phyloP scores from a whole-genome alignment of 2,329 filamentous ascomycete species.

The Trichoderma brevicompactum region DNA sequence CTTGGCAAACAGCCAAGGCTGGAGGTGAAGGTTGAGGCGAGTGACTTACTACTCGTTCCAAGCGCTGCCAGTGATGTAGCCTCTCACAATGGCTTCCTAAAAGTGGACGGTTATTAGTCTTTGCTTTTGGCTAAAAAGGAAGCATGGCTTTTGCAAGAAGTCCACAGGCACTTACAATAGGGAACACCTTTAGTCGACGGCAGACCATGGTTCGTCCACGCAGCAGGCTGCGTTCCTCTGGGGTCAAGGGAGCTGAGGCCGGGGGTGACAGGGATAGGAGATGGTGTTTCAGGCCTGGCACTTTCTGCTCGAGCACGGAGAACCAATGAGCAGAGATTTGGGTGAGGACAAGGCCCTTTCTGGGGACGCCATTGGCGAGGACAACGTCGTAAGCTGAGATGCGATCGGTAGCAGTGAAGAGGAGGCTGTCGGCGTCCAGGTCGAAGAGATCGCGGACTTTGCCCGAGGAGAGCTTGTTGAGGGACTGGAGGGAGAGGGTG shows the following conservation, averaged over 20 bases:
- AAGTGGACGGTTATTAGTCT: neutral
- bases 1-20: neutral
- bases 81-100: constrained; percentile 57
- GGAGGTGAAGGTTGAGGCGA: neutral
- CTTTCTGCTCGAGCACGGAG: constrained; percentile 48
- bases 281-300: constrained; percentile 58
- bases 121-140: neutral
- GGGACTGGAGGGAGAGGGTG: constrained; percentile 37
- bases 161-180: constrained; percentile 43
- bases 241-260: constrained; percentile 38
- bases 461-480: constrained; percentile 47
- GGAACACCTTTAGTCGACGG: constrained; percentile 33
- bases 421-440: constrained; percentile 64
- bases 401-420: constrained; percentile 63
- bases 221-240: constrained; percentile 55
- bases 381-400: constrained; percentile 91
- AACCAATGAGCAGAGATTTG: constrained; percentile 58
- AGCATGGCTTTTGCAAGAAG: neutral
- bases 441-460: constrained; percentile 85
- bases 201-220: constrained; percentile 70
- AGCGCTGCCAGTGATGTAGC: constrained; percentile 85
- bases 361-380: constrained; percentile 59
- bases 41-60: constrained; percentile 64
- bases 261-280: constrained; percentile 53
- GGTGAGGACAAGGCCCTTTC: constrained; percentile 59